These are phyloP conservation scores for Cymodocea nodosa DNA, from an alignment of 116 monocot genomes.

Conservation along the genomic window DNA sequence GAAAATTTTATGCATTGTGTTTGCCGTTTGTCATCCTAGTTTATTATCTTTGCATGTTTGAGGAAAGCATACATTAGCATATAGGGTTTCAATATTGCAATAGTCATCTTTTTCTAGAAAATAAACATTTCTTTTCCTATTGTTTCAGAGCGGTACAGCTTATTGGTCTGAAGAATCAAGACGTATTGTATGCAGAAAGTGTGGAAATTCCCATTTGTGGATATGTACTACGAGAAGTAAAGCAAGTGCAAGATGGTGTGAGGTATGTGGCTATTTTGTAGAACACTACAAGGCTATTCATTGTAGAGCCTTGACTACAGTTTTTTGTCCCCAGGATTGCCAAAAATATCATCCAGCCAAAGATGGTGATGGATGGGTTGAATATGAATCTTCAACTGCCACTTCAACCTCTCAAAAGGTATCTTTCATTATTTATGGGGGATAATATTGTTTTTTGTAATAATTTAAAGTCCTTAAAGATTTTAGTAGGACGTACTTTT, in stretches of 20 bases:
- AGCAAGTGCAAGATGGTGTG: slow-evolving; percentile 87
- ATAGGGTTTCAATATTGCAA: neutral
- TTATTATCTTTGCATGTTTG: no score
- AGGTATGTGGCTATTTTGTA: slow-evolving; percentile 26
- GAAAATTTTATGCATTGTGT: no score
- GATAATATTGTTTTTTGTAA: no score
- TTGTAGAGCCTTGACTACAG: neutral
- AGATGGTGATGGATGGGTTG: slow-evolving; percentile 99
- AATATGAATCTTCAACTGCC: slow-evolving; percentile 34
- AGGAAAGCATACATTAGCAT: no score
- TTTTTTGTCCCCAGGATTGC: slow-evolving; percentile 41
- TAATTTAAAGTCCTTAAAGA: no score
- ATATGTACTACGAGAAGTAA: slow-evolving; percentile 85
- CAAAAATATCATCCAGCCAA: slow-evolving; percentile 65
- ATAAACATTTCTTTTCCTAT: neutral
- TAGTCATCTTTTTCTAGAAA: neutral
- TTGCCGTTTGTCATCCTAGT: neutral
- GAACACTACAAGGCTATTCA: neutral
- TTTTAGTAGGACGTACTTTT: no score
- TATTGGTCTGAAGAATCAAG: slow-evolving; percentile 91
- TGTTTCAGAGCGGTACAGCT: slow-evolving; percentile 40
- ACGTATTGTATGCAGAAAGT: slow-evolving; percentile 90
- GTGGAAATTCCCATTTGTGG: slow-evolving; percentile 89
- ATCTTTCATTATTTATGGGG: neutral
- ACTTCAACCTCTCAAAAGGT: slow-evolving; percentile 51